Evolutionary conservation across 371 early-diverging fungal species (phyloP).

Genomic region (Syncephalastrum monosporum): DNA sequence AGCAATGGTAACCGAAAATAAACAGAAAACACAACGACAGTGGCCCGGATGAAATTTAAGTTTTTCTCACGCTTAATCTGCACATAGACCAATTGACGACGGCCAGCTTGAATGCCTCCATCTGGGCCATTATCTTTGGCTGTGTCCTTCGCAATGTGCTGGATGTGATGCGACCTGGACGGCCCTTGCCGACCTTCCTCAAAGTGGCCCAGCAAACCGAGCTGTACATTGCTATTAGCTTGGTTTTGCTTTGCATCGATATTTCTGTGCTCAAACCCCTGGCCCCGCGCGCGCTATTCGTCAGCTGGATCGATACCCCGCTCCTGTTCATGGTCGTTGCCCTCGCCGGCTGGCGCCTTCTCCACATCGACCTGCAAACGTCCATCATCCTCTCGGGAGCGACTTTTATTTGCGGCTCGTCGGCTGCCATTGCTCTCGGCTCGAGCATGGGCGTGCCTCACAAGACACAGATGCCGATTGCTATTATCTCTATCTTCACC

Average conservation of each 20-base stretch:
- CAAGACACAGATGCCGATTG: slow-evolving; percentile 63
- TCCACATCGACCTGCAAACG: slow-evolving; percentile 59
- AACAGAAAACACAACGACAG: too few relatives aligned
- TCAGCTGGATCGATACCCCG: slow-evolving; percentile 65
- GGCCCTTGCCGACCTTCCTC: slow-evolving; percentile 48
- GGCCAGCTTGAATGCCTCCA: slow-evolving; percentile 58
- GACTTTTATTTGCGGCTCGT: slow-evolving; percentile 65
- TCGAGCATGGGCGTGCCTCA: slow-evolving; percentile 55
- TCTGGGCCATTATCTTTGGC: slow-evolving; percentile 66
- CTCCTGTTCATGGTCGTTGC: slow-evolving; percentile 57
- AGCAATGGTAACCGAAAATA: slow-evolving; percentile 42
- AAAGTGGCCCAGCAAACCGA: slow-evolving; percentile 64
- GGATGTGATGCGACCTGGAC: slow-evolving; percentile 32
- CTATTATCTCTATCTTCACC: slow-evolving; percentile 65
- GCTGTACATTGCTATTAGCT: slow-evolving; percentile 59
- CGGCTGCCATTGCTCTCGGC: slow-evolving; percentile 62
- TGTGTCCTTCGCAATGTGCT: slow-evolving; percentile 47
- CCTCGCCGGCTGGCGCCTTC: slow-evolving; percentile 44
- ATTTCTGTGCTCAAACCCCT: slow-evolving; percentile 50
- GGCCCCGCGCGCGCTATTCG: slow-evolving; percentile 62
- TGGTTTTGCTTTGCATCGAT: slow-evolving; percentile 62
- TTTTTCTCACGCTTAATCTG: not conserved
- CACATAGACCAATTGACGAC: slow-evolving; percentile 5
- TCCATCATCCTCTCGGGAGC: slow-evolving; percentile 64
- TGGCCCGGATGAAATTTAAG: not conserved